Percentiles rank a stretch among this genome's conserved stretches.
These are phyloP conservation scores for Sclerotinia trifoliorum DNA, from an alignment of 2,329 filamentous ascomycete species.

Conservation along the genomic window DNA sequence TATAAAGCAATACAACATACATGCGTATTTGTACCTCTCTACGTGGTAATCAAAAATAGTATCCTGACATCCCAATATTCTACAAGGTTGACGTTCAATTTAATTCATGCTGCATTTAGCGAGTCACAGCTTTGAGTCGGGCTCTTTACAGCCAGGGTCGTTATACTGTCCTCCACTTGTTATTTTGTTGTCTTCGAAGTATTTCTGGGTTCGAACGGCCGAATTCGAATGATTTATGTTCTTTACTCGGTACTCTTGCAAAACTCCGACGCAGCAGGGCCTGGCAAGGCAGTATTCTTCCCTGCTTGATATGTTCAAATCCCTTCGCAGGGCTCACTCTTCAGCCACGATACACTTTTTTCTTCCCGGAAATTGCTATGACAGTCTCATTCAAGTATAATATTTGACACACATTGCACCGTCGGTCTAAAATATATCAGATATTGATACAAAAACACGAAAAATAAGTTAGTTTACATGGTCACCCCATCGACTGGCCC, in stretches of 20 bases:
- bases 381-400: neutral
- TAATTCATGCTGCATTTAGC: neutral
- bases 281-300: neutral
- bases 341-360: neutral
- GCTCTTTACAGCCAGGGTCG: no score
- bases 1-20: neutral
- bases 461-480: neutral
- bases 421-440: neutral
- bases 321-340: neutral
- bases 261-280: neutral
- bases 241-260: neutral
- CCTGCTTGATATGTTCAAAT: no score
- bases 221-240: neutral
- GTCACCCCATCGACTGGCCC: no score
- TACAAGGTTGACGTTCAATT: no score
- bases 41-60: neutral
- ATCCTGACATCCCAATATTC: neutral
- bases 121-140: neutral
- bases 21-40: neutral
- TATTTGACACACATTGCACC: neutral
- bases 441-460: neutral
- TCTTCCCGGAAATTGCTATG: neutral
- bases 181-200: neutral
- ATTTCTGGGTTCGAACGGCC: neutral
- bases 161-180: neutral